Conservation (phyloP, 2,329 filamentous ascomycete genomes). For the Neofusicoccum sp. region DNA sequence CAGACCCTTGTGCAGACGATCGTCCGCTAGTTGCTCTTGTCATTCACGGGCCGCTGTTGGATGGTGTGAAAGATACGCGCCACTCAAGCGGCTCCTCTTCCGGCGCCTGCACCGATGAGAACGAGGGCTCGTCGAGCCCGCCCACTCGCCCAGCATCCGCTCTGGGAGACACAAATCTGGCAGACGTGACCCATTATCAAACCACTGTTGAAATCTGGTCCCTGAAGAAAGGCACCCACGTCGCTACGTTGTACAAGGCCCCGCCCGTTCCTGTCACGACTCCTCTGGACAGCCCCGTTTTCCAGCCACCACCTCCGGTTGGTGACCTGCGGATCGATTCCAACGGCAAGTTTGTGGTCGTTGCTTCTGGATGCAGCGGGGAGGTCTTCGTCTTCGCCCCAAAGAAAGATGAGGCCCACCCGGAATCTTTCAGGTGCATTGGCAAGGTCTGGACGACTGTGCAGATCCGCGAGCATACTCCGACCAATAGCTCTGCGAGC, state of each 20-base stretch:
- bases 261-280: slow-evolving; percentile 63
- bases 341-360: slow-evolving; percentile 69
- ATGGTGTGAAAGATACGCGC: slow-evolving; percentile 43
- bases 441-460: slow-evolving; percentile 92
- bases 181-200: slow-evolving; percentile 67
- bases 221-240: slow-evolving; percentile 69
- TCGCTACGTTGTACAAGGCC: slow-evolving; percentile 74
- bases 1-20: slow-evolving; percentile 55
- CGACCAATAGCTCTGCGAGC: slow-evolving; percentile 39
- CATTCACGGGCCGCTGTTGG: slow-evolving; percentile 73
- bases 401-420: slow-evolving; percentile 25
- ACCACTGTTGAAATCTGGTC: slow-evolving; percentile 91
- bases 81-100: slow-evolving; percentile 40
- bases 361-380: slow-evolving; percentile 81
- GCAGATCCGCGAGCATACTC: slow-evolving; percentile 54
- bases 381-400: slow-evolving; percentile 76
- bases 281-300: slow-evolving; percentile 61
- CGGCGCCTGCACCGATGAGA: slow-evolving; percentile 29
- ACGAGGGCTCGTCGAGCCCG: slow-evolving; percentile 41
- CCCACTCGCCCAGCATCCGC: slow-evolving; percentile 39
- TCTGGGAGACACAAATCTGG: slow-evolving; percentile 30
- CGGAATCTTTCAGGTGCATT: slow-evolving; percentile 63
- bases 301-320: slow-evolving; percentile 68
- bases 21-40: slow-evolving; percentile 79
- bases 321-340: slow-evolving; percentile 76